Evolutionary conservation across 345 rosid species (phyloP).

Genomic region (Syzygium jambos): DNA sequence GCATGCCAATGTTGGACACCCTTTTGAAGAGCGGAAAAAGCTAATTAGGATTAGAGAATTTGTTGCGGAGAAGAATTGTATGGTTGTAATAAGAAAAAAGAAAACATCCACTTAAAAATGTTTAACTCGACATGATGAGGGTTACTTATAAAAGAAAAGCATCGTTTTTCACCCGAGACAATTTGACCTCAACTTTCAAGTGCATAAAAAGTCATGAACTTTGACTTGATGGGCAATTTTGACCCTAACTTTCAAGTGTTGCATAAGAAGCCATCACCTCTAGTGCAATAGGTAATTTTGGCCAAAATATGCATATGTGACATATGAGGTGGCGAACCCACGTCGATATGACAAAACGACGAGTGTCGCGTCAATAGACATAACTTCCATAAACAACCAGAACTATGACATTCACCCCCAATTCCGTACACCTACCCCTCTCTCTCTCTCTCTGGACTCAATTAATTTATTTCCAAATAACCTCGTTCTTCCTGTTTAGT

Average conservation of each 20-base stretch:
- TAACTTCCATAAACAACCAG: background rate
- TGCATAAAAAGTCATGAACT: background rate
- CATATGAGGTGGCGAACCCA: background rate
- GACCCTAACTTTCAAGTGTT: background rate
- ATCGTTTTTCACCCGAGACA: background rate
- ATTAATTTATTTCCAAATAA: no score
- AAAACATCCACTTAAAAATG: background rate
- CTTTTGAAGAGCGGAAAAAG: background rate
- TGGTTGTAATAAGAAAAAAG: background rate
- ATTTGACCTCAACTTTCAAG: background rate
- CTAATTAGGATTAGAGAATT: background rate
- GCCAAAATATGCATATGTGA: background rate
- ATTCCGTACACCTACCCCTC: no score
- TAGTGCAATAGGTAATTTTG: background rate
- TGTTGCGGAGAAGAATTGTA: background rate
- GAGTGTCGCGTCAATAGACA: rapidly evolving
- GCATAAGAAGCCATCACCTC: background rate
- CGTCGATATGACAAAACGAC: background rate
- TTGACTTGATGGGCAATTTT: background rate
- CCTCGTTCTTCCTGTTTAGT: no score
- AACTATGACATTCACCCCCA: background rate
- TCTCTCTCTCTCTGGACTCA: no score
- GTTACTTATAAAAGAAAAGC: background rate
- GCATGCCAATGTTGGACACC: background rate
- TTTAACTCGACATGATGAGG: background rate